A percentile compares a stretch with the other conserved stretches of the same genome.
Conservation (phyloP, 306 rosid genomes). For the Ceratonia siliqua region DNA sequence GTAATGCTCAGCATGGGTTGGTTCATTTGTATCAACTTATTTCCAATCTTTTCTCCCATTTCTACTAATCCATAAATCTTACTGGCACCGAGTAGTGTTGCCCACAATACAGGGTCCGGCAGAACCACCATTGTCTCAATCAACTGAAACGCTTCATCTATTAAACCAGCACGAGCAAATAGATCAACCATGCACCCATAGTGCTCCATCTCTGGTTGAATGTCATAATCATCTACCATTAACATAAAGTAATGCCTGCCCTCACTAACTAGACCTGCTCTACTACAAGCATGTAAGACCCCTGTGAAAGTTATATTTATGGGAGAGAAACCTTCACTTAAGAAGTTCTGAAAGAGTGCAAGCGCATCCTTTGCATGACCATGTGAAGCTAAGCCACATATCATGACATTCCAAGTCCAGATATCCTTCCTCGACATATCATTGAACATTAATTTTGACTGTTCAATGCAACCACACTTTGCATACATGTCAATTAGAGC, state of each 20-base stretch:
- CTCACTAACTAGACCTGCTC: conserved; percentile 63
- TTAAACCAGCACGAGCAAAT: conserved; percentile 60
- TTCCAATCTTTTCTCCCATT: conserved; percentile 73
- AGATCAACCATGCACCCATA: conserved; percentile 92
- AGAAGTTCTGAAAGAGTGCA: conserved; percentile 50
- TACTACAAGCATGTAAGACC: conserved; percentile 74
- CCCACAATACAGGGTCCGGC: conserved; percentile 78
- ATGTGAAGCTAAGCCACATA: conserved; percentile 76
- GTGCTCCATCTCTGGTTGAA: conserved; percentile 82
- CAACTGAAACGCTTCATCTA: conserved; percentile 62
- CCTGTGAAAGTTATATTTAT: conserved; percentile 67
- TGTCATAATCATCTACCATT: conserved; percentile 57
- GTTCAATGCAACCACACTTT: conserved; percentile 77
- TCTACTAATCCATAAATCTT: conserved; percentile 65
- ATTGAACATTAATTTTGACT: conserved; percentile 54
- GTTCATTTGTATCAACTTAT: conserved; percentile 64
- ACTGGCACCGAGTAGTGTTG: conserved; percentile 72
- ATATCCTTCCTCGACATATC: conserved; percentile 51
- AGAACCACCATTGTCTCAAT: conserved; percentile 51
- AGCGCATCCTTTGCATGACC: conserved; percentile 63
- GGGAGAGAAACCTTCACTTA: conserved; percentile 57
- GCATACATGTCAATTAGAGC: conserved; percentile 84
- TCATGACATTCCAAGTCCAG: conserved; percentile 84
- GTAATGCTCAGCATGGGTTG: conserved; percentile 76
- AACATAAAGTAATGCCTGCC: conserved; percentile 62